Conservation (phyloP, 306 rosid genomes). For the Neltuma alba region DNA sequence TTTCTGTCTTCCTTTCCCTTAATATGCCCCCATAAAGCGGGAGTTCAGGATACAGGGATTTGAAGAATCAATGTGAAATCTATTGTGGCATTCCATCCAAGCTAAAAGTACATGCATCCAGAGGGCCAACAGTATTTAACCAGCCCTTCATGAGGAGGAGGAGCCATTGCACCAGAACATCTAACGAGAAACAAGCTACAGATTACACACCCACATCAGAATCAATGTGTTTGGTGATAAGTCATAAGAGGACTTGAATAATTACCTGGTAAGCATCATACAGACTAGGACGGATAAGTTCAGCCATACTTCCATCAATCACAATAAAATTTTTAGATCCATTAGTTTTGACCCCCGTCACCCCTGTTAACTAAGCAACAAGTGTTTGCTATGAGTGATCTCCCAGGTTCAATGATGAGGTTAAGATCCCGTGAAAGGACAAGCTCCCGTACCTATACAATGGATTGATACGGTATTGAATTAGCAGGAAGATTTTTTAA, state of each 20-base stretch:
- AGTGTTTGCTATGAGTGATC: slow-evolving; percentile 93
- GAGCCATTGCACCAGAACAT: slow-evolving; percentile 1
- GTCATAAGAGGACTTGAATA: slow-evolving; percentile 12
- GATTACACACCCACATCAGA: slow-evolving; percentile 5
- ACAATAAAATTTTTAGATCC: slow-evolving; percentile 93
- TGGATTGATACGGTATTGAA: neutral
- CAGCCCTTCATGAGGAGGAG: neutral
- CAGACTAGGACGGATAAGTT: slow-evolving; percentile 97
- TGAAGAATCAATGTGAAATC: neutral
- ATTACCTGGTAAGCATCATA: slow-evolving; percentile 95
- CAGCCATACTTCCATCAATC: slow-evolving; percentile 98
- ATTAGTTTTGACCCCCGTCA: slow-evolving; percentile 92
- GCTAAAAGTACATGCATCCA: slow-evolving; percentile 14
- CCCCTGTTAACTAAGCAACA: slow-evolving; percentile 92
- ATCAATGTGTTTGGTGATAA: neutral
- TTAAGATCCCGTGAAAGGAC: slow-evolving; percentile 80
- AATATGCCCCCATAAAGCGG: neutral
- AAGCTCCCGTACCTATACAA: slow-evolving; percentile 74
- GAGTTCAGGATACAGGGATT: no score
- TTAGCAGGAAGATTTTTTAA: slow-evolving; percentile 3
- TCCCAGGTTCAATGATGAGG: slow-evolving; percentile 97
- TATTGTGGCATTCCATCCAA: neutral
- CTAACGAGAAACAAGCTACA: neutral
- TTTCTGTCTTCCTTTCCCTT: neutral
- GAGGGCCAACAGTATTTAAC: slow-evolving; percentile 14